These are phyloP conservation scores for Chalciporus sphaerocephalus DNA, from an alignment of 768 basidiomycete genomes.

Conservation along the genomic window DNA sequence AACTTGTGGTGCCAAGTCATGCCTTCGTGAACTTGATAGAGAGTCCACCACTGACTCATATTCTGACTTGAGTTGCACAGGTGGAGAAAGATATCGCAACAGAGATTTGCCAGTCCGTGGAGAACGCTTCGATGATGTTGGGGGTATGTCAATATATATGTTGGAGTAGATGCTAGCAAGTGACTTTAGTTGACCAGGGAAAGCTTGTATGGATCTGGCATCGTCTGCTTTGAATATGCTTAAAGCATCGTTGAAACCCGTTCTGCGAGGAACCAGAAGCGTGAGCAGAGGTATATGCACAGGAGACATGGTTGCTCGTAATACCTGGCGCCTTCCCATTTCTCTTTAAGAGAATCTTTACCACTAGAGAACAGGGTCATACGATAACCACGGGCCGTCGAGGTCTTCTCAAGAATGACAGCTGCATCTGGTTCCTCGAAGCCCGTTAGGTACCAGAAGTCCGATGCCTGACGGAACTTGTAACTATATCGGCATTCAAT, in stretches of 20 bases:
- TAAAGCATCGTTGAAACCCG: conserved; percentile 61
- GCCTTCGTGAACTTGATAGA: conserved; percentile 43
- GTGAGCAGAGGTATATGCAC: conserved; percentile 1
- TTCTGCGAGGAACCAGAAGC: conserved; percentile 36
- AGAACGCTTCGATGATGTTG: conserved; percentile 36
- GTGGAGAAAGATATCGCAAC: conserved; percentile 44
- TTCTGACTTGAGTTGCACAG: conserved; percentile 35
- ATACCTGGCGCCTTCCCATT: conserved; percentile 88
- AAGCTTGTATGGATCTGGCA: conserved; percentile 51
- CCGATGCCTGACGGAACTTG: conserved; percentile 88
- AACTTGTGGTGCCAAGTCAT: conserved; percentile 62
- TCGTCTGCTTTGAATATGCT: conserved; percentile 76
- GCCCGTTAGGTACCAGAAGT: conserved; percentile 95
- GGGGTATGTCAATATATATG: conserved; percentile 51
- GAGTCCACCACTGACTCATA: conserved; percentile 54
- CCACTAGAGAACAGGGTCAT: conserved; percentile 84
- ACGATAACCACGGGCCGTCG: conserved; percentile 69
- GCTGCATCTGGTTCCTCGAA: conserved; percentile 93
- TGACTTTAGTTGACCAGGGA: conserved; percentile 56
- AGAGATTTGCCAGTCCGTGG: conserved; percentile 48
- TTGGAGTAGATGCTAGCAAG: conserved; percentile 46
- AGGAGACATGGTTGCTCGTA: not conserved
- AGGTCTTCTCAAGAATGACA: conserved; percentile 75
- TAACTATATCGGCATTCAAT: conserved; percentile 52
- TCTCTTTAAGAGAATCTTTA: conserved; percentile 69